These are phyloP conservation scores for Pythium monospermum DNA, from an alignment of 352 stramenopile genomes.

Conservation along the genomic window DNA sequence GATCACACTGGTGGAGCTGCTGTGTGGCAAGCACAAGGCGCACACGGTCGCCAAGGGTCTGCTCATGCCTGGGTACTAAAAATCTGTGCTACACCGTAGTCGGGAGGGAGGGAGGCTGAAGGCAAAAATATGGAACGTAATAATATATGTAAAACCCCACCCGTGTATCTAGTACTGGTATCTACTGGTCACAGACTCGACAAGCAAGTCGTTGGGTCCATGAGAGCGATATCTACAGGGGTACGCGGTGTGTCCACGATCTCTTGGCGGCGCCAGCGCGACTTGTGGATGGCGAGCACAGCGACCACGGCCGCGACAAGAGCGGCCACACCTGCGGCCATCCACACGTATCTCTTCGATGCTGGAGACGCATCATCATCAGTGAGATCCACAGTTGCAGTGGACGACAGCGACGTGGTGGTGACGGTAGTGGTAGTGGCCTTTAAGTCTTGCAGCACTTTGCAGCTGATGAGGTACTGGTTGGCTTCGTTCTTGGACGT, in stretches of 20 bases:
- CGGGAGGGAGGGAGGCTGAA: too few relatives aligned
- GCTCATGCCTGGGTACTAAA: too few relatives aligned
- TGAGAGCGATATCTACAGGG: too few relatives aligned
- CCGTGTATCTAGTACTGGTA: too few relatives aligned
- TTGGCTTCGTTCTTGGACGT: conserved; percentile 56
- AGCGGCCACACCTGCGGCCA: neutral
- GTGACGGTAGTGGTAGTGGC: neutral
- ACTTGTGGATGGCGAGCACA: conserved; percentile 5
- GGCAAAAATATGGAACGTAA: too few relatives aligned
- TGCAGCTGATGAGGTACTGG: conserved; percentile 50
- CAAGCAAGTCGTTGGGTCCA: too few relatives aligned
- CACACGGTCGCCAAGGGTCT: conserved; percentile 36
- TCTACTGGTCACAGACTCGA: too few relatives aligned
- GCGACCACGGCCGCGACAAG: neutral
- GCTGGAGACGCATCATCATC: neutral
- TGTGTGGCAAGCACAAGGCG: conserved; percentile 46
- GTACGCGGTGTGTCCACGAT: conserved; percentile 1
- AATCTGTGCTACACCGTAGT: too few relatives aligned
- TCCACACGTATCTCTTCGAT: neutral
- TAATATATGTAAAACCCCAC: too few relatives aligned
- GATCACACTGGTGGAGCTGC: conserved; percentile 49
- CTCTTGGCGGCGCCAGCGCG: neutral
- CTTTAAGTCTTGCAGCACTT: conserved; percentile 28
- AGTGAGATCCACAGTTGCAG: neutral
- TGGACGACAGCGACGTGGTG: neutral